Base-by-base conservation (phyloP, 306 rosid species). In the Castanopsis chinensis region DNA sequence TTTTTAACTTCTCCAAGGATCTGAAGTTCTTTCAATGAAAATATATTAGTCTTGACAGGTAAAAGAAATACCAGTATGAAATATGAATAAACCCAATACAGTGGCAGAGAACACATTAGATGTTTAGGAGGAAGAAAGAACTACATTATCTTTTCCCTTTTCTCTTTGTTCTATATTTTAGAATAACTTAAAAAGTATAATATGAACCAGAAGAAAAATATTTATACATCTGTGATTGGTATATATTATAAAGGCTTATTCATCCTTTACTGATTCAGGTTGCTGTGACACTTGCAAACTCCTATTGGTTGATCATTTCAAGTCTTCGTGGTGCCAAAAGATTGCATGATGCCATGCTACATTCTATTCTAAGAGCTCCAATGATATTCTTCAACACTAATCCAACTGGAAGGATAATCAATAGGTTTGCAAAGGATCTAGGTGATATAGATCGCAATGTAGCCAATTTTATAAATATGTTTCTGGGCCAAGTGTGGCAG, bases 381-480 rank as follows among this genome's bases (percentile, higher is more conserved):
- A 91, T 94, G 97, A 37, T 85, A 28, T 94, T 94, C 92, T 94
- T 94, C 83, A 97, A 94, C 85, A 89, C 94, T 52, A 94, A 91
- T 85, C 98, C 97, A 23, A 85, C 86, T 51, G 97, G 98, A 37
- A 86, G 98, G 71, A 89, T 94, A 77, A 90, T 94, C 82, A 94
- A 94, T 75, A 88, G 98, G 83, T 94, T 94, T 78, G 92, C 98
- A 3, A 92, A 81, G 80, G 98, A 94, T 84, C 73, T 82, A 0
- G 93, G 93, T 57, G 98, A 94, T 74, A 88, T 94, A 54, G 98
- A 94, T 79, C 83, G 90, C 60, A 72, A 60, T 75, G 89, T 94
- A 61, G 91, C 94, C 56, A 69, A 20, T 76, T 43, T 76, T 69
- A 9, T 86, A 80, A 89, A 85, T 74, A 27, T 0, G 78, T 94